phyloP scores from a whole-genome alignment of 2,329 filamentous ascomycete genomes.

The Niveomyces coronatus region DNA sequence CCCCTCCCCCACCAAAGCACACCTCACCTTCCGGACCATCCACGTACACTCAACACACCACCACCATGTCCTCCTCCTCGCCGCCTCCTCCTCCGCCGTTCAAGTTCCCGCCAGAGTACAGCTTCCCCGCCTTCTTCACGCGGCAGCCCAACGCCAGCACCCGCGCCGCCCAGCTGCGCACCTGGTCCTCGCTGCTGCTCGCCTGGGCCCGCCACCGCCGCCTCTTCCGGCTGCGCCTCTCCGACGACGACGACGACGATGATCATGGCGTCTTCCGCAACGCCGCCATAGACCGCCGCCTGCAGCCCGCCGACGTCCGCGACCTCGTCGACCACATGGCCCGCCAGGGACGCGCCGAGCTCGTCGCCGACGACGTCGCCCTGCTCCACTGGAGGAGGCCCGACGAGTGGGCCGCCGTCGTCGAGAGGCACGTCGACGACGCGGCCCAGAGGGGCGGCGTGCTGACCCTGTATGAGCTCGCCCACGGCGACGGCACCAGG shows the following conservation, averaged over 20 bases:
- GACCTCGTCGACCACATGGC: constrained; percentile 51
- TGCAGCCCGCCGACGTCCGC: constrained; percentile 40
- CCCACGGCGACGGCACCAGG: constrained; percentile 70
- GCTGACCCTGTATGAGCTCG: constrained; percentile 84
- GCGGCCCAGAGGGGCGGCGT: constrained; percentile 85
- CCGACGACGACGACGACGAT: constrained; percentile 39
- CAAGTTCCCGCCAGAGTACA: constrained; percentile 53
- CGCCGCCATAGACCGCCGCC: constrained; percentile 38
- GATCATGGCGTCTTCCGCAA: constrained; percentile 56
- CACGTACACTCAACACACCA: background rate
- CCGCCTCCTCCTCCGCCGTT: constrained; percentile 25
- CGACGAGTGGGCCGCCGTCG: constrained; percentile 77
- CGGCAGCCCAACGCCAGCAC: constrained; percentile 66
- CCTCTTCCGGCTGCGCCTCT: constrained; percentile 63
- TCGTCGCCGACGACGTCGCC: constrained; percentile 45
- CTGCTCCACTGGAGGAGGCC: constrained; percentile 80
- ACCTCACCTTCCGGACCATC: background rate
- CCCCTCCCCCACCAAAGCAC: too few relatives aligned
- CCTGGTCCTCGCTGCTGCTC: constrained; percentile 81
- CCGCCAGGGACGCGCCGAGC: constrained; percentile 55
- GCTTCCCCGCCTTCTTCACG: constrained; percentile 80
- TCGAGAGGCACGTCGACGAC: constrained; percentile 75
- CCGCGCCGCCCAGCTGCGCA: constrained; percentile 63
- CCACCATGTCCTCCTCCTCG: constrained; percentile 2
- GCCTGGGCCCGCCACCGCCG: constrained; percentile 71